Evolutionary conservation across 108 stramenopile genomes (phyloP).

Genomic region (Cyclotella atomus): DNA sequence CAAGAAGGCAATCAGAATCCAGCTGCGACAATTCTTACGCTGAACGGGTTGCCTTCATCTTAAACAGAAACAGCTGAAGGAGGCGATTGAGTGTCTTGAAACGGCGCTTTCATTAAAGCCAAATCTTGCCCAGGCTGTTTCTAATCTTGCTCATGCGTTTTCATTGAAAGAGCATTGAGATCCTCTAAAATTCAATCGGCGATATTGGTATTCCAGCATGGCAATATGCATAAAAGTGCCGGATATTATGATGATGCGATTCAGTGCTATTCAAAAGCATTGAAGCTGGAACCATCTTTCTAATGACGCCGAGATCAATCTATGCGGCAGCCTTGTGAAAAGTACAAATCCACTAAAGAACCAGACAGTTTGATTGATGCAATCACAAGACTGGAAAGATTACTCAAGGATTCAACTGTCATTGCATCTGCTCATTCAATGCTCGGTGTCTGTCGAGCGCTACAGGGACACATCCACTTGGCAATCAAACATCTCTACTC

Average conservation of each 20-base stretch:
- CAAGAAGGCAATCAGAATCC: slow-evolving; percentile 1
- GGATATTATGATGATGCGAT: slow-evolving; percentile 4
- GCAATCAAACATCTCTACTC: not conserved
- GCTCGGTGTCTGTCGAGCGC: not conserved
- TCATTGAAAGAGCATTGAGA: not conserved
- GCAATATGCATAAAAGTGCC: not conserved
- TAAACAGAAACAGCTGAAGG: not conserved
- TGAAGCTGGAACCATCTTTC: slow-evolving; percentile 10
- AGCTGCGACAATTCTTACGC: not conserved
- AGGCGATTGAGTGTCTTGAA: slow-evolving; percentile 4
- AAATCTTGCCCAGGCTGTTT: not conserved
- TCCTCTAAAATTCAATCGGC: not conserved
- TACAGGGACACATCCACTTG: not conserved
- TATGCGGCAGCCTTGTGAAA: not conserved
- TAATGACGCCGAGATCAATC: not conserved
- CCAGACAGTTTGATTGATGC: not conserved
- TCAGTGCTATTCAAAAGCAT: not conserved
- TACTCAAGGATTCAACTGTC: not conserved
- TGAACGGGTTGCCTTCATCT: not conserved
- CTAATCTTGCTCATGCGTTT: not conserved
- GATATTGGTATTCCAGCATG: not conserved
- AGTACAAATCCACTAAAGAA: not conserved
- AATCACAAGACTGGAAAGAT: not conserved
- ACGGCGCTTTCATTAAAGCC: slow-evolving; percentile 9
- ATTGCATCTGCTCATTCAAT: not conserved